Evolutionary conservation across 2,329 filamentous ascomycete genomes (phyloP), one percentile per base, ranked within the genome.

Genomic region (Lachnellula suecica): DNA sequence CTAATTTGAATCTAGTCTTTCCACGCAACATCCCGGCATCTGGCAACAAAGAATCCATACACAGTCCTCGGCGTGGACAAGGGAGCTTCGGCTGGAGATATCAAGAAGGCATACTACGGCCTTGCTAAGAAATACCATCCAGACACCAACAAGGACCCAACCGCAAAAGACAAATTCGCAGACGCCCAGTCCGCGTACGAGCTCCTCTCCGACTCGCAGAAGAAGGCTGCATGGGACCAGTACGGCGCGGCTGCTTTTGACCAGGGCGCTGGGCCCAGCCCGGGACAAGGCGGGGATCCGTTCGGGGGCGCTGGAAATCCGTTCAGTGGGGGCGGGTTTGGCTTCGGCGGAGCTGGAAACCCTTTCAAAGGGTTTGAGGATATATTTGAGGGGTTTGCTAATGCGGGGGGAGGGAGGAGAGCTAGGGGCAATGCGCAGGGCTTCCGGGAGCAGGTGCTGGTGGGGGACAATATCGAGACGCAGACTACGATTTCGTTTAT

Each of bases 41-140:
- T 62, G 40, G 64, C 60, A 15, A 68, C 68, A 34, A 83, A 89
- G 69, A 89, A 99, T 65, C 94, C 94, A 1, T 99, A 99, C 72
- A 82, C 84, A 59, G 81, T 89, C 4, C 84, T 99, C 24, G 94
- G 94, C 13, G 90, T 99, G 25, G 78, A 78, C 65, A 96, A 93
- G 70, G 80, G 73, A 57, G 90, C 94, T n/a, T 85, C 89, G 1
- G 76, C 91, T 3, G 77, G 84, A 54, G 93, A 97, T 31, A 97
- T 99, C 70, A 99, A 99, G 71, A 97, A 97, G 71, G 92, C 94
- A 3, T 99, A 99, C 76, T 99, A 99, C 69, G 90, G 92, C 46
- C 78, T 97, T 53, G 94, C 94, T 19, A 99, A 99, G 73, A 99
- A 97, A 68, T 99, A 84, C 69, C 94, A 99, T 66, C 94, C 94